A percentile compares a stretch with the other conserved stretches of the same genome.
phyloP scores from a whole-genome alignment of 2,329 filamentous ascomycete genomes.

The Dichotomopilus funicola region DNA sequence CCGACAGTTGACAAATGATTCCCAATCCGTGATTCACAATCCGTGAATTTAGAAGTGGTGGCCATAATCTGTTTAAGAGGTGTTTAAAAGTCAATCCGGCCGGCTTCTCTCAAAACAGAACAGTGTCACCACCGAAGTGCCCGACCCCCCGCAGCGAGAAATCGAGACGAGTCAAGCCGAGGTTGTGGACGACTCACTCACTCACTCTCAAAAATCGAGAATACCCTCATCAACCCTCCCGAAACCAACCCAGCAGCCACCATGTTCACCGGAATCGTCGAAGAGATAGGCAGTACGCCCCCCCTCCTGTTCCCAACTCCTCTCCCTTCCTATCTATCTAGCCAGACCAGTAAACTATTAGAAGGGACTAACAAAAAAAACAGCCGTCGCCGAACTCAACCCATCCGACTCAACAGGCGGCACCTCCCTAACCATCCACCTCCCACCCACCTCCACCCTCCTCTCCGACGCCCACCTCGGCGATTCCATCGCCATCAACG shows the following conservation, averaged over 20 bases:
- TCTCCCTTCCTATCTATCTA: constrained; percentile 3
- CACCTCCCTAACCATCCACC: constrained; percentile 80
- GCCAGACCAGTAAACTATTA: constrained; percentile 1
- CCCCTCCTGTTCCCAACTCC: background rate
- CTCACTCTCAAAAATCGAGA: background rate
- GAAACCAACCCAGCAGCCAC: background rate
- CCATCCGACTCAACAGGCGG: constrained; percentile 76
- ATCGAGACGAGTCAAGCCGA: background rate
- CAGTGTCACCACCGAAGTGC: too few species aligned
- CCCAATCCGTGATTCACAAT: too few species aligned
- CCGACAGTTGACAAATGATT: too few species aligned
- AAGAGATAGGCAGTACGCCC: constrained; percentile 79
- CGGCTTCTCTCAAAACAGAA: too few species aligned
- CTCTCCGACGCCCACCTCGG: constrained; percentile 78
- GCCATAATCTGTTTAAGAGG: too few species aligned
- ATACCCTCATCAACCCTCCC: background rate
- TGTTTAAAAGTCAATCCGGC: too few species aligned
- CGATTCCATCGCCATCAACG: constrained; percentile 93
- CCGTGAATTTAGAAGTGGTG: too few species aligned
- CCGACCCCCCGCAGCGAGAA: background rate
- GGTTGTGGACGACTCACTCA: background rate
- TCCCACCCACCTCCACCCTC: constrained; percentile 61
- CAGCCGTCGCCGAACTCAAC: constrained; percentile 79
- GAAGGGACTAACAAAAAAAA: background rate
- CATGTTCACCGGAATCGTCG: constrained; percentile 98